Percentiles rank a stretch among this genome's conserved stretches.
phyloP scores from a whole-genome alignment of 2,329 filamentous ascomycete genomes.

The Aspergillus clavatus region DNA sequence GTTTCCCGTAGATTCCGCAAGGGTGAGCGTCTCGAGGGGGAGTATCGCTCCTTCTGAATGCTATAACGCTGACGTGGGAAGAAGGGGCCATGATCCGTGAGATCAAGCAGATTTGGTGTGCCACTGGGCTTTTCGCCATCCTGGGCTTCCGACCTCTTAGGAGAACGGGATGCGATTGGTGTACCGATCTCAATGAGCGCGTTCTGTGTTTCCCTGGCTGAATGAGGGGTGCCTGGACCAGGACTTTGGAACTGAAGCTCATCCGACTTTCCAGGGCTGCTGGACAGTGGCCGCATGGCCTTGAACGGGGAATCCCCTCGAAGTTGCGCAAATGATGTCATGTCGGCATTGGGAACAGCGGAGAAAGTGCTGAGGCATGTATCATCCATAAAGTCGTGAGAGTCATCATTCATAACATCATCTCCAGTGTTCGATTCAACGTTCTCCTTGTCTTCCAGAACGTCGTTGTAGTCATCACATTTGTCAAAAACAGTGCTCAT shows the following conservation, averaged over 20 bases:
- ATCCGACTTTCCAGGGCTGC: constrained; percentile 36
- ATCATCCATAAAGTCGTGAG: constrained; percentile 37
- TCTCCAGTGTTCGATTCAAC: constrained; percentile 21
- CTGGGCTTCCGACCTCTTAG: constrained; percentile 46
- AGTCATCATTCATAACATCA: constrained; percentile 27
- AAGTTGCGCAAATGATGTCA: constrained; percentile 75
- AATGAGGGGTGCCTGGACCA: constrained; percentile 44
- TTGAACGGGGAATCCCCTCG: constrained; percentile 59
- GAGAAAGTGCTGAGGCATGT: constrained; percentile 77
- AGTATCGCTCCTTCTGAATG: constrained; percentile 33
- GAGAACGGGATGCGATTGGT: constrained; percentile 41
- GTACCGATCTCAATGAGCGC: constrained; percentile 31
- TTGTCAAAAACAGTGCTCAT: constrained; percentile 39
- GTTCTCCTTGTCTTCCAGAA: constrained; percentile 19
- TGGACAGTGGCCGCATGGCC: constrained; percentile 33
- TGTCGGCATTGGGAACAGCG: constrained; percentile 67
- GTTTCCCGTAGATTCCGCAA: constrained; percentile 36
- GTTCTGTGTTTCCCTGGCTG: constrained; percentile 38
- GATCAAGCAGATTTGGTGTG: constrained; percentile 79
- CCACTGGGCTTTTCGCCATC: constrained; percentile 46
- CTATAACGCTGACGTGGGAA: constrained; percentile 48
- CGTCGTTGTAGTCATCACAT: constrained; percentile 15
- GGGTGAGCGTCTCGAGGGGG: constrained; percentile 42
- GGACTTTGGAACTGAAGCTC: constrained; percentile 14
- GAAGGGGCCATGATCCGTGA: constrained; percentile 70